Percentiles rank a stretch among this genome's conserved stretches.
Evolutionary conservation across 129 eudicot species (phyloP).

Genomic region (Pseudognaphalium luteoalbum): DNA sequence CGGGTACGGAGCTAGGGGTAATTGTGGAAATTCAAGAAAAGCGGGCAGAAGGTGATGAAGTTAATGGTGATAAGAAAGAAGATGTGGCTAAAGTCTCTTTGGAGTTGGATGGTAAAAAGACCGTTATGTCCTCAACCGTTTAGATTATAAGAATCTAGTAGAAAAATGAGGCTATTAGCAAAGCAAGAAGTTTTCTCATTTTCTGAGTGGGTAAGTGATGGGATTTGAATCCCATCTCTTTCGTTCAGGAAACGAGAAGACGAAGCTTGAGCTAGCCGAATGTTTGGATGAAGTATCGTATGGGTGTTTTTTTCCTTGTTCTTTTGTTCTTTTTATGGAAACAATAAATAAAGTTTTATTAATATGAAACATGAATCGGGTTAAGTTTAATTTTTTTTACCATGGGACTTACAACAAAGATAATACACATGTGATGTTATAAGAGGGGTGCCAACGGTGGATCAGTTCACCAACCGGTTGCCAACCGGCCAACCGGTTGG

Average conservation of each 20-base stretch:
- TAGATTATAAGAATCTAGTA: background rate
- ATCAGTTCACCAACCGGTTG: no score
- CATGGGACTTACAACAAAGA: background rate
- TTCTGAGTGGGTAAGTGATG: background rate
- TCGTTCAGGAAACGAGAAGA: constrained; percentile 10
- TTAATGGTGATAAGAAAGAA: constrained; percentile 18
- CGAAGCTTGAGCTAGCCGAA: constrained; percentile 20
- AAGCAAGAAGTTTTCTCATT: constrained; percentile 5
- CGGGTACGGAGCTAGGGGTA: constrained; percentile 5
- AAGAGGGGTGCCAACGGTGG: no score
- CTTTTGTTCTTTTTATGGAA: background rate
- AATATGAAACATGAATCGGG: background rate
- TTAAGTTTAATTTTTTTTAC: background rate
- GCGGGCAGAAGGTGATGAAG: constrained; percentile 16
- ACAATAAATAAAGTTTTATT: constrained; percentile 20
- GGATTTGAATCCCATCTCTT: constrained; percentile 9
- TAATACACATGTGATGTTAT: background rate
- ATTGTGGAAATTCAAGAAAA: constrained; percentile 14
- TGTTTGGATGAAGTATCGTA: background rate
- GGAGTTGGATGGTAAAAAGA: constrained; percentile 24
- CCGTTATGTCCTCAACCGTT: constrained; percentile 12
- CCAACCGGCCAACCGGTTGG: no score
- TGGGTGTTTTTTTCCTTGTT: constrained; percentile 12
- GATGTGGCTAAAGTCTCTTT: constrained; percentile 14
- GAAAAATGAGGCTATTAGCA: background rate